Evolutionary conservation across 495 filamentous ascomycete species (phyloP).

Genomic region (Podospora bellae-mahoneyi): DNA sequence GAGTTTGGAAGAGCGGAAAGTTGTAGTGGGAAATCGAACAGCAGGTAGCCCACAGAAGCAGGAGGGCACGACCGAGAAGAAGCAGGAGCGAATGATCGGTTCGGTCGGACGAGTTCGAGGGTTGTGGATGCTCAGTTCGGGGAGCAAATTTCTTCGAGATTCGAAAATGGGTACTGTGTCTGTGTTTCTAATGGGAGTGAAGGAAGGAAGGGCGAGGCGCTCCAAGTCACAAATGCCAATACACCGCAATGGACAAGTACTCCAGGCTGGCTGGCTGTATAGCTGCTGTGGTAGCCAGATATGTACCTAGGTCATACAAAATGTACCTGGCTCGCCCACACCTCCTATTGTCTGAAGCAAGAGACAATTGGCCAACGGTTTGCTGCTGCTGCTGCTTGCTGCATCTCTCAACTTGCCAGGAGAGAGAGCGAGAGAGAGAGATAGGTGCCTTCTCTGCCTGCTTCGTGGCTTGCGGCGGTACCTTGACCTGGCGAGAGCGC

Average conservation of each 20-base stretch:
- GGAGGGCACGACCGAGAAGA: not conserved
- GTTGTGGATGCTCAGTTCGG: not conserved
- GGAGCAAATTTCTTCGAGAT: not conserved
- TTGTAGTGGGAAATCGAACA: not conserved
- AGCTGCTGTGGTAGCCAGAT: not conserved
- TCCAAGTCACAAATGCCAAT: not conserved
- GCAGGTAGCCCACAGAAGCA: not conserved
- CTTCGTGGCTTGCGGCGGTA: not conserved
- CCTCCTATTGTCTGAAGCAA: not conserved
- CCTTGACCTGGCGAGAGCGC: not conserved
- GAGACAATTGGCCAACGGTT: not conserved
- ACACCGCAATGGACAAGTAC: not conserved
- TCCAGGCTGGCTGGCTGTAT: not conserved
- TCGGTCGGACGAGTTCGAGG: not conserved
- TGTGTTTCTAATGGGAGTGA: not conserved
- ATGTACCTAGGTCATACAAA: not conserved
- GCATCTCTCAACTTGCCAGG: not conserved
- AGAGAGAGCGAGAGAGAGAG: not conserved
- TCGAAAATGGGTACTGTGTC: not conserved
- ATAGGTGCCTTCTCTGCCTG: not conserved
- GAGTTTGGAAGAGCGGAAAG: not conserved
- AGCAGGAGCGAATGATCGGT: not conserved
- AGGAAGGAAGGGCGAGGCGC: not conserved
- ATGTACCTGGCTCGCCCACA: not conserved
- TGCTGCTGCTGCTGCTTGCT: not conserved